A percentile compares a stretch with the other conserved stretches of the same genome.
These are phyloP conservation scores for Shiraia sp. DNA, from an alignment of 2,329 filamentous ascomycete species.

Conservation along the genomic window DNA sequence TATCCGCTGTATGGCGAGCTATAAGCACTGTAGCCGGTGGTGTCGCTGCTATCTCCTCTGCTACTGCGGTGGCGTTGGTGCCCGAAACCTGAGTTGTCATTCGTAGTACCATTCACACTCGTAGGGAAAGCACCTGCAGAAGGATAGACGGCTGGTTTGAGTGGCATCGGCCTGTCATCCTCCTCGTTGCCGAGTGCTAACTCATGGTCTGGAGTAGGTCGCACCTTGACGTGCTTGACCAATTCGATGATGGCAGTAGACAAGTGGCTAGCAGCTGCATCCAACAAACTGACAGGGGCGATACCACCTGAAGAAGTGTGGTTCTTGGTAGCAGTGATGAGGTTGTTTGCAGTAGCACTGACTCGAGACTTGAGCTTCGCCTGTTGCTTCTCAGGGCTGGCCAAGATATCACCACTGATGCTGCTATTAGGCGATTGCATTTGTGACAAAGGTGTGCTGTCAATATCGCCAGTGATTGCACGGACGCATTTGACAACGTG, in stretches of 20 bases:
- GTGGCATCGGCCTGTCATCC: slow-evolving; percentile 42
- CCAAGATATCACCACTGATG: slow-evolving; percentile 35
- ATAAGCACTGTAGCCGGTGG: slow-evolving; percentile 40
- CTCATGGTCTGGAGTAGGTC: slow-evolving; percentile 72
- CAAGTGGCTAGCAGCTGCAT: slow-evolving; percentile 90
- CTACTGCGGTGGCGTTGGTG: slow-evolving; percentile 38
- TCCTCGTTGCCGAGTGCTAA: slow-evolving; percentile 73
- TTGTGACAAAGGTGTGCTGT: slow-evolving; percentile 54
- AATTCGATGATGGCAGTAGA: slow-evolving; percentile 85
- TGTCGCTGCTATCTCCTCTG: slow-evolving; percentile 41
- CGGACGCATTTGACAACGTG: slow-evolving; percentile 80
- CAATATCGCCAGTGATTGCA: slow-evolving; percentile 80
- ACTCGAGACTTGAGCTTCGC: slow-evolving; percentile 77
- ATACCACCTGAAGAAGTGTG: slow-evolving; percentile 81
- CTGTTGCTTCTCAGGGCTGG: slow-evolving; percentile 55
- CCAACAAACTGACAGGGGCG: slow-evolving; percentile 88
- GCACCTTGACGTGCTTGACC: slow-evolving; percentile 80
- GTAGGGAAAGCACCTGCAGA: slow-evolving; percentile 26
- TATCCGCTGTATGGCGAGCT: slow-evolving; percentile 45
- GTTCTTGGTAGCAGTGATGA: slow-evolving; percentile 94
- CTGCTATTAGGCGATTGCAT: slow-evolving; percentile 43
- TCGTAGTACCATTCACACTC: slow-evolving; percentile 21
- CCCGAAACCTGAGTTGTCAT: slow-evolving; percentile 11
- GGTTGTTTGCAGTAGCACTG: slow-evolving; percentile 90
- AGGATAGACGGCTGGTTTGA: slow-evolving; percentile 30